phyloP scores from a whole-genome alignment of 164 flowering plant genomes.

The Vitis cinerea region DNA sequence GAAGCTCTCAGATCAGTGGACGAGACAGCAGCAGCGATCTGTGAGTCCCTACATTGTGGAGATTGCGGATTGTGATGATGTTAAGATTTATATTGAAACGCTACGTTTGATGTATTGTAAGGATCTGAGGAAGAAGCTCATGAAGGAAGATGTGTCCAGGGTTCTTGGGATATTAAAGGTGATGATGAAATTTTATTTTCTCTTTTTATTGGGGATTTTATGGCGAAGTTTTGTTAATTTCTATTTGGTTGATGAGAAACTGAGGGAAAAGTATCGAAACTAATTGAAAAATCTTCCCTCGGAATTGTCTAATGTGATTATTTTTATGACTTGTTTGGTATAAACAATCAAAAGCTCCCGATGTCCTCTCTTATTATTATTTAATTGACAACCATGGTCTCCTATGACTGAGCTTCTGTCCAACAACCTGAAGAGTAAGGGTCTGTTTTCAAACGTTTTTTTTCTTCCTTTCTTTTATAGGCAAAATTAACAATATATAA shows the following conservation, averaged over 20 bases:
- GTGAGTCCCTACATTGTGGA: conserved; percentile 53
- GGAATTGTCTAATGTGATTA: neutral
- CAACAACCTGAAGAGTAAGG: too few relatives aligned
- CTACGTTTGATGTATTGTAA: conserved; percentile 83
- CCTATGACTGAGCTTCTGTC: too few relatives aligned
- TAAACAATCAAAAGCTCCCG: too few relatives aligned
- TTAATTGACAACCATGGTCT: too few relatives aligned
- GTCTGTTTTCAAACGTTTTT: too few relatives aligned
- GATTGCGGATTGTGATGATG: conserved; percentile 87
- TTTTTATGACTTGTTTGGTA: neutral
- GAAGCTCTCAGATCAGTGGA: conserved; percentile 62
- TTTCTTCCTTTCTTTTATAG: too few relatives aligned
- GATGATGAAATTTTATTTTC: neutral
- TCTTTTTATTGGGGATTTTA: neutral
- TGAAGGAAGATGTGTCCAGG: conserved; percentile 76
- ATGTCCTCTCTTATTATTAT: too few relatives aligned
- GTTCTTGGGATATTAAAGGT: conserved; percentile 92
- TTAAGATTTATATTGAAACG: conserved; percentile 74
- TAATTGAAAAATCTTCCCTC: neutral
- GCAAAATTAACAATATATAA: too few relatives aligned
- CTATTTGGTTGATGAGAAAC: conserved; percentile 1
- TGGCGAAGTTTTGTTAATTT: neutral
- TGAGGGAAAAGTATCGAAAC: too few relatives aligned
- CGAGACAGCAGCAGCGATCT: conserved; percentile 43
- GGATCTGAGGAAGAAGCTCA: conserved; percentile 76